Percentiles rank a stretch among this genome's conserved stretches.
Evolutionary conservation across 2,329 filamentous ascomycete genomes (phyloP).

Genomic region (Huntiella moniliformis): DNA sequence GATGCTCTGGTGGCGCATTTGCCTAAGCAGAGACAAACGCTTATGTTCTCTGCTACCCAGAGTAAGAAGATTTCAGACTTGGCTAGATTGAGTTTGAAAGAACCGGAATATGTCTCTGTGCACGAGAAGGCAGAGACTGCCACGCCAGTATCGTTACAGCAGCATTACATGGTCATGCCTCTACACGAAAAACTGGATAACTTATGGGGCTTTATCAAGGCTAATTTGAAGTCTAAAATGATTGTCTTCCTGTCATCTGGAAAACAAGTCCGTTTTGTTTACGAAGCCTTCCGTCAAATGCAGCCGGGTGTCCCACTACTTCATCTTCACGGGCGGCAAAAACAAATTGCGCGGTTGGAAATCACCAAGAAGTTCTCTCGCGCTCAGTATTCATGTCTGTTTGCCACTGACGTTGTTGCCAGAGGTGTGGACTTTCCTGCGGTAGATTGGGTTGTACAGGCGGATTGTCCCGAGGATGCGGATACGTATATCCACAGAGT

Average conservation of each 20-base stretch:
- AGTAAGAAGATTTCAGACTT: conserved; percentile 87
- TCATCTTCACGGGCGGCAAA: conserved; percentile 85
- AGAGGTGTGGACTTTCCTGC: conserved; percentile 88
- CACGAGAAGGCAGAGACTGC: conserved; percentile 65
- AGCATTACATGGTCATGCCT: conserved; percentile 78
- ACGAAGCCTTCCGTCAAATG: conserved; percentile 79
- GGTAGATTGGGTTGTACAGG: conserved; percentile 96
- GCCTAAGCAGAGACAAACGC: conserved; percentile 67
- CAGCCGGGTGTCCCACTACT: conserved; percentile 86
- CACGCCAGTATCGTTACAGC: conserved; percentile 68
- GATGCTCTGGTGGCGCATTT: conserved; percentile 89
- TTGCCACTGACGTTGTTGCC: conserved; percentile 89
- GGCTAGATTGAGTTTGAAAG: conserved; percentile 66
- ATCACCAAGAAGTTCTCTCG: conserved; percentile 70
- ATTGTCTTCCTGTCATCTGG: conserved; percentile 89
- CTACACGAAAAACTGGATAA: conserved; percentile 80
- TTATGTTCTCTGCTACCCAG: conserved; percentile 92
- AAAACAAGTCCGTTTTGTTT: conserved; percentile 92
- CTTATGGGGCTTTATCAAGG: conserved; percentile 78
- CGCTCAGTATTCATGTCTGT: conserved; percentile 69
- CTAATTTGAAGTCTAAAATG: conserved; percentile 83
- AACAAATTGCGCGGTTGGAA: conserved; percentile 72
- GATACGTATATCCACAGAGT: conserved; percentile 97
- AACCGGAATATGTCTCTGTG: conserved; percentile 89
- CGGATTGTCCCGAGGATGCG: conserved; percentile 90